Evolutionary conservation across 2,329 filamentous ascomycete species (phyloP).

Genomic region (Drechslera avenae): DNA sequence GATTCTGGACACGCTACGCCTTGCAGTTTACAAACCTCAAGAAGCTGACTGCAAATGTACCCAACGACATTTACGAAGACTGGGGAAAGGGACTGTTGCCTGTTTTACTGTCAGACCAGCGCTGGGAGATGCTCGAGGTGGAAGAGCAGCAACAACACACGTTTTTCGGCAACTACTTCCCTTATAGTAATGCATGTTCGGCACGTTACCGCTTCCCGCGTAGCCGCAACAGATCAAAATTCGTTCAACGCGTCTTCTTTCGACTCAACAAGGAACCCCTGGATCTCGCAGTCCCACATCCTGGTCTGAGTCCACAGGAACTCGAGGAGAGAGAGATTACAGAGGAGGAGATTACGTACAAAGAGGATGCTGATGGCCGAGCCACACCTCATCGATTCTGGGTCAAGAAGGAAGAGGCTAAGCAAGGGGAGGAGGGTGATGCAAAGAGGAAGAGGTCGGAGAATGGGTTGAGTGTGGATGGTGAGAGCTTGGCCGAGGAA

Average conservation of each 20-base stretch:
- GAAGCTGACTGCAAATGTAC: conserved; percentile 41
- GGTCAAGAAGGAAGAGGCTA: conserved; percentile 7
- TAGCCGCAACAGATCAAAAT: conserved; percentile 30
- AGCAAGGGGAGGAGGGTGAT: conserved; percentile 8
- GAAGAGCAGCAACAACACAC: conserved; percentile 26
- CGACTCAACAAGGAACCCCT: conserved; percentile 31
- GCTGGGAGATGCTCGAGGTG: conserved; percentile 42
- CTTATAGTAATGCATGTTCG: conserved; percentile 15
- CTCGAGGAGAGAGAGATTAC: conserved; percentile 33
- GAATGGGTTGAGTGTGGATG: neutral
- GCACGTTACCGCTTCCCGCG: conserved; percentile 25
- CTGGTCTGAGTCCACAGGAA: conserved; percentile 19
- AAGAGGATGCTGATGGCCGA: neutral
- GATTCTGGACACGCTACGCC: conserved; percentile 46
- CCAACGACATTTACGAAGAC: conserved; percentile 41
- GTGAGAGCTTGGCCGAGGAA: neutral
- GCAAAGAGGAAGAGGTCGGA: conserved; percentile 12
- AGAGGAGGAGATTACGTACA: conserved; percentile 26
- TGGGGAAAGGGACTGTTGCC: conserved; percentile 36
- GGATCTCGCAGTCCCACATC: conserved; percentile 3
- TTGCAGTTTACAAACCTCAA: conserved; percentile 44
- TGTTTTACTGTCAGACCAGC: conserved; percentile 27
- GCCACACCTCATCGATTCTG: conserved; percentile 36
- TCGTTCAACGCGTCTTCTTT: conserved; percentile 45
- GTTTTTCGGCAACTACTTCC: conserved; percentile 27